Conservation (phyloP, 1,139 yeast genomes). For the Taiozyma sp. region DNA sequence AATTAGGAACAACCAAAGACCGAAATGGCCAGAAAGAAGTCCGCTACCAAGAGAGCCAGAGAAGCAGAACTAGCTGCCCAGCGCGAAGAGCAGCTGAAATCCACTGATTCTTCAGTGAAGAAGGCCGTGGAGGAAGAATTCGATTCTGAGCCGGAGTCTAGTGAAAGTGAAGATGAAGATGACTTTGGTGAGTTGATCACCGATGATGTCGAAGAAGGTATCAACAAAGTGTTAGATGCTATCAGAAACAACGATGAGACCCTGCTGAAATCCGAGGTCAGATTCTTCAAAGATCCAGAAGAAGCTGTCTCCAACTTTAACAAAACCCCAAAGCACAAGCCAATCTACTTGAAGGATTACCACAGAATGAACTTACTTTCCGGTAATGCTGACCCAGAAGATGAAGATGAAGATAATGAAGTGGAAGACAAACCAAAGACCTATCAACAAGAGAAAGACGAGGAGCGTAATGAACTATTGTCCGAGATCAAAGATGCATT, state of each 20-base stretch:
- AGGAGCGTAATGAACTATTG: slow-evolving; percentile 67
- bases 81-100: slow-evolving; percentile 16
- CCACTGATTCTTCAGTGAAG: slow-evolving; percentile 13
- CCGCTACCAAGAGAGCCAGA: slow-evolving; percentile 74
- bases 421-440: slow-evolving; percentile 34
- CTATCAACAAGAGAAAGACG: slow-evolving; percentile 69
- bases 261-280: slow-evolving; percentile 60
- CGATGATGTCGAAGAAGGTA: slow-evolving; percentile 78
- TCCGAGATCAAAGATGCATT: slow-evolving; percentile 73
- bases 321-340: slow-evolving; percentile 50
- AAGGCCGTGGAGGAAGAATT: slow-evolving; percentile 22
- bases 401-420: slow-evolving; percentile 36
- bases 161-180: slow-evolving; percentile 73
- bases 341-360: slow-evolving; percentile 86
- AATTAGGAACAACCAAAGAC: not conserved
- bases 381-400: slow-evolving; percentile 52
- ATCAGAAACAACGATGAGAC: slow-evolving; percentile 62
- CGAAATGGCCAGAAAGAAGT: slow-evolving; percentile 84
- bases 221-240: slow-evolving; percentile 65
- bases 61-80: slow-evolving; percentile 36
- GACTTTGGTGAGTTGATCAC: slow-evolving; percentile 88
- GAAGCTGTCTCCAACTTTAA: slow-evolving; percentile 26
- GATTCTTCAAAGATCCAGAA: slow-evolving; percentile 68
- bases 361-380: slow-evolving; percentile 77
- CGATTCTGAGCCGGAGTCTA: slow-evolving; percentile 22